Evolutionary conservation across 2,329 filamentous ascomycete genomes (phyloP).

Genomic region (Periconia sp.): DNA sequence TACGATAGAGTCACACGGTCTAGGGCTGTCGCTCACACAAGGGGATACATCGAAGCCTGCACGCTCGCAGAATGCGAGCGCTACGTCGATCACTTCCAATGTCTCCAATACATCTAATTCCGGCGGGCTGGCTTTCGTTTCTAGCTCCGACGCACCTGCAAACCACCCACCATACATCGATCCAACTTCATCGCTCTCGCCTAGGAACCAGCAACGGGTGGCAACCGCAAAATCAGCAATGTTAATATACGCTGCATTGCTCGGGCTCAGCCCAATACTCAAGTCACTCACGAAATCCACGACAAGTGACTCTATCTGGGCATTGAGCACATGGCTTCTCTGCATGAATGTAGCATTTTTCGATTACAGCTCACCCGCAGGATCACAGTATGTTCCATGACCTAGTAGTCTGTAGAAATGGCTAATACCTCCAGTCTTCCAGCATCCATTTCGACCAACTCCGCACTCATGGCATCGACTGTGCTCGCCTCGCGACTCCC

Average conservation of each 20-base stretch:
- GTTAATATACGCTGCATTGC: slow-evolving; percentile 88
- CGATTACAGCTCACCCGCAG: slow-evolving; percentile 80
- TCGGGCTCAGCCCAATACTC: slow-evolving; percentile 91
- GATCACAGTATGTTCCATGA: slow-evolving; percentile 52
- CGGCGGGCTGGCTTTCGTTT: slow-evolving; percentile 23
- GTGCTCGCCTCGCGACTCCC: slow-evolving; percentile 89
- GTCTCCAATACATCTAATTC: slow-evolving; percentile 40
- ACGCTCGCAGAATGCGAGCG: slow-evolving; percentile 61
- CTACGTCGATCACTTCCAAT: slow-evolving; percentile 61
- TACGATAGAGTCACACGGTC: slow-evolving; percentile 43
- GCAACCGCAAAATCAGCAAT: slow-evolving; percentile 90
- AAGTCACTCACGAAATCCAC: slow-evolving; percentile 96
- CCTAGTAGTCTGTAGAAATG: neutral
- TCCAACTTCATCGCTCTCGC: slow-evolving; percentile 52
- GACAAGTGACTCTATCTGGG: slow-evolving; percentile 95
- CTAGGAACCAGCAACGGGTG: slow-evolving; percentile 67
- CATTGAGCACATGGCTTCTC: slow-evolving; percentile 90
- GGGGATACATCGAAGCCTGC: slow-evolving; percentile 18
- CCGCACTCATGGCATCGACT: slow-evolving; percentile 93
- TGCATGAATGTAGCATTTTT: slow-evolving; percentile 98
- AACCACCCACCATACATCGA: slow-evolving; percentile 44
- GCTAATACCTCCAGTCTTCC: slow-evolving; percentile 62
- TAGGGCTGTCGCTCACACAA: slow-evolving; percentile 45
- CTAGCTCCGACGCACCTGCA: slow-evolving; percentile 55
- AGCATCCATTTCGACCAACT: slow-evolving; percentile 86